Evolutionary conservation across 495 filamentous ascomycete genomes (phyloP), one percentile per base, ranked within the genome.

Genomic region (Aspergillus funiculosus): DNA sequence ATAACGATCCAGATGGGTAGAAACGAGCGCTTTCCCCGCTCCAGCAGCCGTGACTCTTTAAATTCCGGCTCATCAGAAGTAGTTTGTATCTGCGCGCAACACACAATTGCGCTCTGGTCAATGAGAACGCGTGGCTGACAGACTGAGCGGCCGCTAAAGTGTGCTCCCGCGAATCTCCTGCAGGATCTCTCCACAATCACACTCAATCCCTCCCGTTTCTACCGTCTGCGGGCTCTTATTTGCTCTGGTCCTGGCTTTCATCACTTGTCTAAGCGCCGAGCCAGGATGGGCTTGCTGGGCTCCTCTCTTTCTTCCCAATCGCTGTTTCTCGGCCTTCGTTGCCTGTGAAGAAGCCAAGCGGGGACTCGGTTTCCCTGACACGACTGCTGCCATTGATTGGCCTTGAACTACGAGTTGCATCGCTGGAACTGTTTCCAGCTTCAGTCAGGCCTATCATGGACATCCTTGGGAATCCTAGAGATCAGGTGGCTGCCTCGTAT

Each of bases 101-200:
- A n/a, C n/a, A 20, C 25, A 3, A 30, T 26, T 34, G 11, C 27
- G n/a, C 24, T 28, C 17, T 19, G 44, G 28, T 45, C 53, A 56
- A 56, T 56, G 44, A 56, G 29, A 38, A 9, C 29, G 24, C 25
- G 24, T 19, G 35, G 43, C 45, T 26, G 30, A 18, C 43, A 40
- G 9, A 43, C 22, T 36, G 26, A 47, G 49, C 43, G 43, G 54
- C 46, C 37, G 44, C 56, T 59, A 59, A 45, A 47, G 46, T 39
- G 43, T 31, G 39, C 38, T 53, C 50, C 56, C 50, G 52, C 43
- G 46, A 59, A 51, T 52, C 50, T 45, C 39, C 46, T 59, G 56
- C 52, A 48, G 32, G 11, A 15, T 35, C 28, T 48, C 47, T 51
- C 44, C 52, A 49, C 49, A 26, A 40, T 59, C 56, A 59, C 56